These are phyloP conservation scores for Phytophthora sojae DNA, from an alignment of 352 stramenopile species.

Conservation along the genomic window DNA sequence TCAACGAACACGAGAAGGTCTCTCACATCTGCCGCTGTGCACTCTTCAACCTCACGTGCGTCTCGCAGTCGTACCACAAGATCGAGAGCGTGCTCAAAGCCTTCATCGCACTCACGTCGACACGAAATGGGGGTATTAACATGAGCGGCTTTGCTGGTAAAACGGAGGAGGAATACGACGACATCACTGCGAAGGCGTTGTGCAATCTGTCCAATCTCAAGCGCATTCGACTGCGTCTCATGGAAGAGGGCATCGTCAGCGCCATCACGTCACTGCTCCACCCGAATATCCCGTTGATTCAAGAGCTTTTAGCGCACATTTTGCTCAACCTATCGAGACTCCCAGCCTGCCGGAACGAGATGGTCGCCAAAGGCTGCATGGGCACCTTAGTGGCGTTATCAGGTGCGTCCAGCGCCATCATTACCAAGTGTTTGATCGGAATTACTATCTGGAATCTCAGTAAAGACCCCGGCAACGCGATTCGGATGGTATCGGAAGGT, in stretches of 20 bases:
- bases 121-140: slow-evolving; percentile 25
- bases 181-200: slow-evolving; percentile 77
- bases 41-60: slow-evolving; percentile 92
- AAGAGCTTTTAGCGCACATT: slow-evolving; percentile 73
- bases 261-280: slow-evolving; percentile 74
- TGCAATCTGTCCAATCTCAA: slow-evolving; percentile 92
- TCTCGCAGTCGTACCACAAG: slow-evolving; percentile 85
- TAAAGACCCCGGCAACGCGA: slow-evolving; percentile 67
- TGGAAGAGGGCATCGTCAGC: slow-evolving; percentile 90
- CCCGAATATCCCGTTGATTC: slow-evolving; percentile 47
- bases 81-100: slow-evolving; percentile 88
- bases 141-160: slow-evolving; percentile 7
- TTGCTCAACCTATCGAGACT: slow-evolving; percentile 77
- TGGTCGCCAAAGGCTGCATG: slow-evolving; percentile 80
- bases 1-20: slow-evolving; percentile 77
- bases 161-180: slow-evolving; percentile 52
- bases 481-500: slow-evolving; percentile 84
- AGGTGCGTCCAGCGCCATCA: slow-evolving; percentile 29
- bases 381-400: slow-evolving; percentile 60
- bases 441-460: slow-evolving; percentile 74
- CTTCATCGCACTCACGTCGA: slow-evolving; percentile 71
- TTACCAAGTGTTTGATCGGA: slow-evolving; percentile 65
- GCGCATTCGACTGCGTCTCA: slow-evolving; percentile 75
- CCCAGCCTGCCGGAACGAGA: slow-evolving; percentile 65
- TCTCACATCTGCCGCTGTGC: slow-evolving; percentile 72